Conservation (phyloP, 768 basidiomycete species). For the Lactifluus echinatus region DNA sequence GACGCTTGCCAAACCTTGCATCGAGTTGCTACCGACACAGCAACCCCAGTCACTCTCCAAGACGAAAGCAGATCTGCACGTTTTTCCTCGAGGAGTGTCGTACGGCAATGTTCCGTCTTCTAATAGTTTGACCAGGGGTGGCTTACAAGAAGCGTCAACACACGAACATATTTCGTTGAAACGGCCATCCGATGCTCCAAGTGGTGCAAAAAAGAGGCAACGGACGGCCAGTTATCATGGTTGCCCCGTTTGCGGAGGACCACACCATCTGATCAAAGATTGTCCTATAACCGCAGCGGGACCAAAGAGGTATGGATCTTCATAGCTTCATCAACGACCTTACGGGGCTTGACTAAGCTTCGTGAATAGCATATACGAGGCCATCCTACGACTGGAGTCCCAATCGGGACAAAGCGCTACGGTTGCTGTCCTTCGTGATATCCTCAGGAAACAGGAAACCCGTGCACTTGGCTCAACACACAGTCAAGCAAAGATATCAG, state of each 20-base stretch:
- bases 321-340: background rate
- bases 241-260: constrained; percentile 43
- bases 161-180: constrained; percentile 19
- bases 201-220: constrained; percentile 26
- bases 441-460: constrained; percentile 25
- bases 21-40: background rate
- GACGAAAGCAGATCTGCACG: background rate
- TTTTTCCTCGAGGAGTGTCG: background rate
- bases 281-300: constrained; percentile 51
- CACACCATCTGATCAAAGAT: constrained; percentile 40
- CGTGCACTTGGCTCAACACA: background rate
- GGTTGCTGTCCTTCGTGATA: constrained; percentile 32
- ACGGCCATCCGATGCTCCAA: constrained; percentile 24
- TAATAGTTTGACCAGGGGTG: background rate
- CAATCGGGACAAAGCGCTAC: constrained; percentile 31
- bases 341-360: background rate
- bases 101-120: background rate
- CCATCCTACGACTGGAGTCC: constrained; percentile 37
- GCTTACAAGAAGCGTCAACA: background rate
- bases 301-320: constrained; percentile 38
- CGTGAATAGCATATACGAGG: constrained; percentile 32
- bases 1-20: background rate
- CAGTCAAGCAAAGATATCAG: background rate
- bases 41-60: background rate
- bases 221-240: constrained; percentile 27